Percentiles rank a stretch among this genome's conserved stretches.
Evolutionary conservation across 2,329 filamentous ascomycete species (phyloP).

Genomic region (Beauveria sp.): DNA sequence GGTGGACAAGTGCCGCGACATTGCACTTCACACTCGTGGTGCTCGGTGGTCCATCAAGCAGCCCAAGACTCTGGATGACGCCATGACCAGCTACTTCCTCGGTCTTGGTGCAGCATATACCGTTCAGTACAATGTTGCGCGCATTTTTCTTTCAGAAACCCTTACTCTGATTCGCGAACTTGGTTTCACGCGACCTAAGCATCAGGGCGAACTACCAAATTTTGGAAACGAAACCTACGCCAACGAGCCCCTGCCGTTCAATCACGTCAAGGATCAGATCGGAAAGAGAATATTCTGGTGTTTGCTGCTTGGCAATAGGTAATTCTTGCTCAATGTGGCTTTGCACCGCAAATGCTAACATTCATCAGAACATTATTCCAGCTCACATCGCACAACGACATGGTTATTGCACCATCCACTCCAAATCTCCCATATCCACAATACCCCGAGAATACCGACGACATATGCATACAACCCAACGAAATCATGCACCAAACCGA

Average conservation of each 20-base stretch:
- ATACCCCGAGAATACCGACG: slow-evolving; percentile 74
- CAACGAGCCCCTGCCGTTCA: slow-evolving; percentile 42
- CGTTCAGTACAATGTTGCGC: slow-evolving; percentile 57
- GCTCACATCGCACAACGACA: slow-evolving; percentile 60
- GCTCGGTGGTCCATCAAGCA: slow-evolving; percentile 40
- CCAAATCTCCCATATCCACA: slow-evolving; percentile 70
- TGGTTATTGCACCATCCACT: slow-evolving; percentile 70
- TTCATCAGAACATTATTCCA: slow-evolving; percentile 62
- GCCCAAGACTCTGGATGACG: slow-evolving; percentile 42
- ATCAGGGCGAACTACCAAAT: slow-evolving; percentile 27
- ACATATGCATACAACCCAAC: slow-evolving; percentile 67
- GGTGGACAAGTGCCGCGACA: slow-evolving; percentile 61
- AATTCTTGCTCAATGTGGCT: slow-evolving; percentile 17
- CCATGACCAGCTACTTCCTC: slow-evolving; percentile 70
- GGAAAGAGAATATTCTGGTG: slow-evolving; percentile 80
- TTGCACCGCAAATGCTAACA: neutral
- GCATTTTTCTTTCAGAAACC: slow-evolving; percentile 66
- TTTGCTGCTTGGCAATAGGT: slow-evolving; percentile 66
- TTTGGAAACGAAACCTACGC: slow-evolving; percentile 33
- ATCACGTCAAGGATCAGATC: slow-evolving; percentile 65
- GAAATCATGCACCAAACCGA: slow-evolving; percentile 64
- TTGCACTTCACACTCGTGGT: slow-evolving; percentile 61
- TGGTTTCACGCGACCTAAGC: slow-evolving; percentile 52
- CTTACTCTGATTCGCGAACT: slow-evolving; percentile 61
- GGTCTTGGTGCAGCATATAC: slow-evolving; percentile 60